Percentiles rank a stretch among this genome's conserved stretches.
Conservation (phyloP, 1,284 basidiomycete species). For the Papiliotrema nemorosa region DNA sequence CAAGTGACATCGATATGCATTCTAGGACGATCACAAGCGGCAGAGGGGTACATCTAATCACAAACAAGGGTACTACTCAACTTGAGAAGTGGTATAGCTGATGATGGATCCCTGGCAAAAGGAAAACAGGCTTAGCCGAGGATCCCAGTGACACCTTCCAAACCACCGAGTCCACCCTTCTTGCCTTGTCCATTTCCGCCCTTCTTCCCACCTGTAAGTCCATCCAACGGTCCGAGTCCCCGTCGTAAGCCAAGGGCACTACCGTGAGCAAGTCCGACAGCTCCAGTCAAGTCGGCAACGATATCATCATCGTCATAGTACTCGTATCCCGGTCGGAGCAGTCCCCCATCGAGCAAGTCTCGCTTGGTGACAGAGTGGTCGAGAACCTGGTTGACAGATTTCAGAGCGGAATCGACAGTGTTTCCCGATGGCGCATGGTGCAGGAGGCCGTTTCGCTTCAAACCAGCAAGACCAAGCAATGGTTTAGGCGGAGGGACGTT, state of each 20-base stretch:
- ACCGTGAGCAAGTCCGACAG: neutral
- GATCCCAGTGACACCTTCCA: neutral
- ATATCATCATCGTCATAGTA: constrained; percentile 1
- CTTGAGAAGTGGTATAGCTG: no score
- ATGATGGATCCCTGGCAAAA: no score
- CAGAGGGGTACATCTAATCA: no score
- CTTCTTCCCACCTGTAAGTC: neutral
- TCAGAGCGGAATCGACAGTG: constrained; percentile 2
- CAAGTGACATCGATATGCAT: no score
- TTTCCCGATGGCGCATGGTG: constrained; percentile 11
- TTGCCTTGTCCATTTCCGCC: neutral
- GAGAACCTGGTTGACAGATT: constrained; percentile 8
- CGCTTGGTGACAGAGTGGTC: constrained; percentile 11
- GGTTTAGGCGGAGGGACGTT: neutral
- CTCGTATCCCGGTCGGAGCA: no score
- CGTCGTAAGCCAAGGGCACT: neutral
- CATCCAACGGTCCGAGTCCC: neutral
- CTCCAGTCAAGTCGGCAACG: neutral
- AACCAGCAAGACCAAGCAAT: neutral
- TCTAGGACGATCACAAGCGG: no score
- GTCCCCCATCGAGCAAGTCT: constrained; percentile 6
- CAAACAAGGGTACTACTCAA: no score
- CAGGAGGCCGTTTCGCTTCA: constrained; percentile 10
- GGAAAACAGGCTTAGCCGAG: no score
- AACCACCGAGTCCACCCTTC: neutral